Percentiles rank a stretch among this genome's conserved stretches.
phyloP scores from a whole-genome alignment of 139 green algal species.

The Asterochloris erici region DNA sequence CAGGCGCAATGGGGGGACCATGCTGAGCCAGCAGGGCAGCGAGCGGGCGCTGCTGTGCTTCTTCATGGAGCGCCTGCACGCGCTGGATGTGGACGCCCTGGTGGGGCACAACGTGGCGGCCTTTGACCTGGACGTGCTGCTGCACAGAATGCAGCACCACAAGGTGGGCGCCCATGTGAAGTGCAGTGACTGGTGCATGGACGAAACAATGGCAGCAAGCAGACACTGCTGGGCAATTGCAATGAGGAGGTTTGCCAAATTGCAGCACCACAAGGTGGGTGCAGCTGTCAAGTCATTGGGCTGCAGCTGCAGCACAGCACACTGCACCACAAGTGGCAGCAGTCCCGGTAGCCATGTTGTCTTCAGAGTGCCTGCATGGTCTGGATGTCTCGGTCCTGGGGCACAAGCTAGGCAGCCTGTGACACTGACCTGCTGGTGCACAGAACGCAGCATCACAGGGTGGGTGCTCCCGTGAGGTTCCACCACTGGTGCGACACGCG shows the following conservation, averaged over 20 bases:
- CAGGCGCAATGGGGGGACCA: slow-evolving; percentile 58
- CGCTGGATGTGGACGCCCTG: slow-evolving; percentile 89
- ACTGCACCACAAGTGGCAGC: no score
- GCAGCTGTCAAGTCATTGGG: no score
- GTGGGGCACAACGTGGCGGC: slow-evolving; percentile 94
- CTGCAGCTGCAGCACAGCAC: not conserved
- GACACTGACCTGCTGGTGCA: no score
- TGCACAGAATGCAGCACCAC: slow-evolving; percentile 87
- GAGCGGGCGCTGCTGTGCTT: slow-evolving; percentile 88
- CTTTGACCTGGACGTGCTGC: slow-evolving; percentile 90
- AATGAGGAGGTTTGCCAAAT: not conserved
- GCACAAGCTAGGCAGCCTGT: no score
- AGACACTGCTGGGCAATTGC: not conserved
- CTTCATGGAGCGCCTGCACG: slow-evolving; percentile 74
- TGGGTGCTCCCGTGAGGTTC: no score
- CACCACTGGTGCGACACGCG: no score
- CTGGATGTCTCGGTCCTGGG: no score
- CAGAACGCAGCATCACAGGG: no score
- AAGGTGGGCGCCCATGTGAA: slow-evolving; percentile 51
- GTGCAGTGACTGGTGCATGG: not conserved
- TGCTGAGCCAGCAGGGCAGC: slow-evolving; percentile 59
- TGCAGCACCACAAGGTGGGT: not conserved
- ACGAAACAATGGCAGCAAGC: not conserved
- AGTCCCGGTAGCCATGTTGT: no score
- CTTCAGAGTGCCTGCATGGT: no score